Evolutionary conservation across 1,139 yeast species (phyloP).

Genomic region (Blastobotrys aristatus): DNA sequence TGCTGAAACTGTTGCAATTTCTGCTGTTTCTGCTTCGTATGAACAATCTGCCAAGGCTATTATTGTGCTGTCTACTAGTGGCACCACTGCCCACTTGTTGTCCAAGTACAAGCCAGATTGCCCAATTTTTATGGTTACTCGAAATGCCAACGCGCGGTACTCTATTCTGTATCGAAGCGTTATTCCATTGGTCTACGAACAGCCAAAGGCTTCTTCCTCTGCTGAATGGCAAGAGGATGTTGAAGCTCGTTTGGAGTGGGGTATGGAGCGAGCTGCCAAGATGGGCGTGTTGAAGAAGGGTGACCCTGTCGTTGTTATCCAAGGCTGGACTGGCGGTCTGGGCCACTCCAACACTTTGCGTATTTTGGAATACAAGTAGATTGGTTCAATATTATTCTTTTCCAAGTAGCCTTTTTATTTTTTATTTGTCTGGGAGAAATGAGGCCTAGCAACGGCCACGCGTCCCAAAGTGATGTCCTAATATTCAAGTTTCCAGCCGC

Average conservation of each 20-base stretch:
- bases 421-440: no score
- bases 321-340: conserved; percentile 98
- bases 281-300: conserved; percentile 84
- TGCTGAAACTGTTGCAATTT: conserved; percentile 94
- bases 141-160: conserved; percentile 93
- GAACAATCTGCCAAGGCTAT: conserved; percentile 97
- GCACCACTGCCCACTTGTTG: conserved; percentile 90
- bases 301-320: conserved; percentile 89
- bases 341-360: conserved; percentile 99
- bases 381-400: background rate
- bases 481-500: no score
- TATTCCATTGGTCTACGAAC: conserved; percentile 84
- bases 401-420: background rate
- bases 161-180: conserved; percentile 98
- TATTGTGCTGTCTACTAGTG: conserved; percentile 91
- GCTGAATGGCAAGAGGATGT: conserved; percentile 94
- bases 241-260: conserved; percentile 91
- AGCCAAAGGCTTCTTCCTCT: conserved; percentile 50
- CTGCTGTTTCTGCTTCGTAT: conserved; percentile 93
- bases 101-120: conserved; percentile 97
- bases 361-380: conserved; percentile 34
- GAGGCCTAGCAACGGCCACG: no score
- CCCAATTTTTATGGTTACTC: conserved; percentile 97
- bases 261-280: conserved; percentile 83
- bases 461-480: no score